phyloP scores from a whole-genome alignment of 371 early-diverging fungal genomes.

The Enteropsectra breve region DNA sequence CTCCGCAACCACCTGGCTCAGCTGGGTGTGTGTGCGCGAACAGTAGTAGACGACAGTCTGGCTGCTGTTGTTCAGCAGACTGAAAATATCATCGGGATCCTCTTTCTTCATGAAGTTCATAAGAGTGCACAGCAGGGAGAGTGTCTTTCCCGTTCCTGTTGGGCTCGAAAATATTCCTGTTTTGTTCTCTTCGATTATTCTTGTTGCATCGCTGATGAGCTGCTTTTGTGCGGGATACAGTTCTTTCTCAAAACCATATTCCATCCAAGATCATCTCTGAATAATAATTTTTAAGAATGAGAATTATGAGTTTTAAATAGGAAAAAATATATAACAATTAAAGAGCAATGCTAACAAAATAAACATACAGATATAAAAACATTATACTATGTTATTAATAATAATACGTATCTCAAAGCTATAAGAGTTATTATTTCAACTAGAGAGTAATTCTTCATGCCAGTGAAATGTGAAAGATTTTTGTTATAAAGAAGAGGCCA shows the following conservation, averaged over 20 bases:
- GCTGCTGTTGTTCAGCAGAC: slow-evolving; percentile 5
- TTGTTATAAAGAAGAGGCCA: too few relatives aligned
- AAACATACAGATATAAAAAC: too few relatives aligned
- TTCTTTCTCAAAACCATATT: slow-evolving; percentile 20
- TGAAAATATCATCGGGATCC: slow-evolving; percentile 22
- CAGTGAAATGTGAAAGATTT: too few relatives aligned
- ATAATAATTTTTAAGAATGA: too few relatives aligned
- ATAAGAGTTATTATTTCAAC: too few relatives aligned
- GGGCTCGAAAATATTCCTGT: slow-evolving; percentile 58
- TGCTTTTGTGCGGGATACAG: slow-evolving; percentile 53
- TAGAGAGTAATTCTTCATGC: too few relatives aligned
- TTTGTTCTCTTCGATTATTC: slow-evolving; percentile 28
- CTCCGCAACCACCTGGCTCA: slow-evolving; percentile 57
- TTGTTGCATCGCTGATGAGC: slow-evolving; percentile 49
- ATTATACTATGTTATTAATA: too few relatives aligned
- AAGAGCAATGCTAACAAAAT: too few relatives aligned
- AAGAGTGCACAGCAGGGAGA: slow-evolving; percentile 46
- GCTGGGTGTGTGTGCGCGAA: slow-evolving; percentile 59
- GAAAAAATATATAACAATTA: too few relatives aligned
- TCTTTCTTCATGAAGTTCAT: slow-evolving; percentile 37
- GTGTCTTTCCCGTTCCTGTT: slow-evolving; percentile 61
- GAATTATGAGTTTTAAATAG: too few relatives aligned
- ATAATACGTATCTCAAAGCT: too few relatives aligned
- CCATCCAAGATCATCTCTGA: too few relatives aligned
- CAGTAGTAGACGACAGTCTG: slow-evolving; percentile 53